Evolutionary conservation across 139 green algal genomes (phyloP), one percentile per base, ranked within the genome.

Genomic region (Micractinium conductrix): DNA sequence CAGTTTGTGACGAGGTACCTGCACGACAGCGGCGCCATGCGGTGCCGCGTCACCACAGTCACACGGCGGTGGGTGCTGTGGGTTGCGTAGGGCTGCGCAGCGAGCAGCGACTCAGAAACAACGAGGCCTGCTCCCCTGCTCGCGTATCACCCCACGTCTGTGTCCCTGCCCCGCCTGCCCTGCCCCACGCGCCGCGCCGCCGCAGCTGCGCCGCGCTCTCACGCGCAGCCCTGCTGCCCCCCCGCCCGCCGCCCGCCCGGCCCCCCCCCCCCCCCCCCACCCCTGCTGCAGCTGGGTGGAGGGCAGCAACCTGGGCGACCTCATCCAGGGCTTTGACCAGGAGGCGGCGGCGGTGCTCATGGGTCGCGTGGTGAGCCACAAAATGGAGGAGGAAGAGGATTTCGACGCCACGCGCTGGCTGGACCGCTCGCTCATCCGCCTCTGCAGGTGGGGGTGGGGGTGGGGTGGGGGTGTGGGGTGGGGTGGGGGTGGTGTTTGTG

Each of bases 391-490:
- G 17, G 93, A 99, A 91, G 96, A 99, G 50, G 97, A 99, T 79
- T 99, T 99, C 92, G 96, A 99, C 79, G 92, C 96, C 28, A 99
- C 96, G 2, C 91, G 97, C 37, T 99, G 96, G 94, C 88, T 99
- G 58, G 94, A 97, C 87, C 80, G 94, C 43, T 93, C 87, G 28
- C 90, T 97, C 58, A 94, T 94, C 71, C 69, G 88, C 7, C 79
- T 93, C 43, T 84, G 62, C 78, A 83, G 78, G 78, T 83, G 70
- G 42, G 22, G 43, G 37, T 33, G 58, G 21, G 19, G 58, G 12
- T 67, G 19, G 58, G n/a, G n/a, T n/a, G n/a, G n/a, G n/a, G n/a
- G n/a, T n/a, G n/a, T n/a, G n/a, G n/a, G n/a, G n/a, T n/a, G n/a
- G n/a, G n/a, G n/a, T n/a, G n/a, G n/a, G n/a, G n/a, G n/a, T n/a